Evolutionary conservation across 306 rosid species (phyloP).

Genomic region (Cicer cuneatum): DNA sequence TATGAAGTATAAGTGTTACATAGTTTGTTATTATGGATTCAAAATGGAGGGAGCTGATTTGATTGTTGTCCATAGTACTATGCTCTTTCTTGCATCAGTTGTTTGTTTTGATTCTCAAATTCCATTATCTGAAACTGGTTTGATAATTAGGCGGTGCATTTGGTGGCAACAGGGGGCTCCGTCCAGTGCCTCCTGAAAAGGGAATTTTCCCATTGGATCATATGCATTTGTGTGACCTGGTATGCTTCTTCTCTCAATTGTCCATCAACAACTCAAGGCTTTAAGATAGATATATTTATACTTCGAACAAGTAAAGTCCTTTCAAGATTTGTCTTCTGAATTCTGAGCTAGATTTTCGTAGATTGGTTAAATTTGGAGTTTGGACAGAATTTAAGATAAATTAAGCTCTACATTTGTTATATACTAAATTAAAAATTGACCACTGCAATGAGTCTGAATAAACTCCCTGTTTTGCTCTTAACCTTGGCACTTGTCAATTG

Average conservation of each 20-base stretch:
- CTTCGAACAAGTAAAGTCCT: background rate
- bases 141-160: constrained; percentile 80
- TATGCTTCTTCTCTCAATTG: constrained; percentile 40
- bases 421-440: background rate
- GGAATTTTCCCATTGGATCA: constrained; percentile 96
- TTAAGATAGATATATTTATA: background rate
- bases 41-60: background rate
- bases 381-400: background rate
- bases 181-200: constrained; percentile 96
- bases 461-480: background rate
- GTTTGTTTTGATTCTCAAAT: constrained; percentile 17
- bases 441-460: background rate
- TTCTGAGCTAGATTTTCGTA: constrained; percentile 3
- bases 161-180: constrained; percentile 92
- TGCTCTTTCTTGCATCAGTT: background rate
- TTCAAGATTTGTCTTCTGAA: background rate
- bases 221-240: constrained; percentile 93
- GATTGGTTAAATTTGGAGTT: background rate
- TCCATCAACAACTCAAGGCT: constrained; percentile 6
- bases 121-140: constrained; percentile 1
- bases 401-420: background rate
- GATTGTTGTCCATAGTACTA: background rate
- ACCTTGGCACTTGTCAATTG: background rate
- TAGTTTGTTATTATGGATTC: background rate
- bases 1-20: too few species aligned